Evolutionary conservation across 2,329 filamentous ascomycete genomes (phyloP), one percentile per base, ranked within the genome.

Genomic region (Penicillium sp.): DNA sequence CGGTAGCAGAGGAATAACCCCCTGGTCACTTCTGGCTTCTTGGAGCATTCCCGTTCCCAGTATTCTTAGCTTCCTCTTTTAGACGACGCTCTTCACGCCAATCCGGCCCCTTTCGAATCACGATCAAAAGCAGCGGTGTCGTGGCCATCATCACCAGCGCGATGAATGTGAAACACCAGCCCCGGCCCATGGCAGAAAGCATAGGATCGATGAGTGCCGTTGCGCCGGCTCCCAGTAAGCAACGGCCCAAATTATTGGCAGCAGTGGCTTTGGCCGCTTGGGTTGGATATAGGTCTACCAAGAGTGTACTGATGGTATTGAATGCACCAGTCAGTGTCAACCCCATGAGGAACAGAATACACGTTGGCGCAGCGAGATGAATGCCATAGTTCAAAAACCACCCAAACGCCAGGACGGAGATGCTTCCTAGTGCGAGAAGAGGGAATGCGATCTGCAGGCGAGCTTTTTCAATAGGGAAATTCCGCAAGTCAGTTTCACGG

Each of bases 261-360:
- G 77, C 76, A 4, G 76, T 76, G 0, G 74, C 75, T 1, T 75
- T 72, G 2, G 74, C 74, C 1, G 77, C 71, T 34, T 69, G 65
- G 10, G 61, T 69, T 0, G 75, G 75, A 51, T 77, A 76, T 3
- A 78, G 61, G 59, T 79, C 78, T 1, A 80, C 68, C 38, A 80
- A 67, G 31, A 83, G 63, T 0, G 79, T 79, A 49, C 75, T 78
- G 8, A 77, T 66, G 4, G 72, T 71, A 49, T 79, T 77, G 49
- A 74, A 79, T 0, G 72, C 69, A 0, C 72, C 72, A 6, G 72
- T 74, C 18, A 79, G 61, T 12, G 68, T 66, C 46, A 75, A 72
- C 1, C 72, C 74, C 41, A 71, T 68, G 39, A 75, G 59, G 48
- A 77, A 77, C 0, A 75, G 61, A n/a, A 77, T 61, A 15, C 71